These are phyloP conservation scores for Globisporangium solare DNA, from an alignment of 352 stramenopile genomes.

Conservation along the genomic window DNA sequence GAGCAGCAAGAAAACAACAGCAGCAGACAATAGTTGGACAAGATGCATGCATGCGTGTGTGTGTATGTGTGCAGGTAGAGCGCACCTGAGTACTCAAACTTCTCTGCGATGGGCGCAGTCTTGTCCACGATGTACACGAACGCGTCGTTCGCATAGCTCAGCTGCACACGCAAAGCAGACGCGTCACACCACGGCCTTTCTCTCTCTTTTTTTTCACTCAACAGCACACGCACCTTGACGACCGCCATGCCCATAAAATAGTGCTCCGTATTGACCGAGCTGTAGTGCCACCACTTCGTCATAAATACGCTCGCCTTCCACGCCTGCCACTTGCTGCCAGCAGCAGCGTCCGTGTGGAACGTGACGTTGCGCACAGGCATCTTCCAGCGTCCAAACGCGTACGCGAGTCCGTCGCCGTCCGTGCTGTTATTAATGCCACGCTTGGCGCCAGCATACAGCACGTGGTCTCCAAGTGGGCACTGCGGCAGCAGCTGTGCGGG, in stretches of 20 bases:
- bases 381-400: conserved; percentile 34
- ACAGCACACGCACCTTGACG: conserved; percentile 18
- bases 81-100: conserved; percentile 32
- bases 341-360: conserved; percentile 26
- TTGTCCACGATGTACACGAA: conserved; percentile 52
- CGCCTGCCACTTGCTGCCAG: background rate
- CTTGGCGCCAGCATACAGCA: conserved; percentile 6
- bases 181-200: background rate
- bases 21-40: background rate
- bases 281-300: conserved; percentile 47
- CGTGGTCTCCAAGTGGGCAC: conserved; percentile 16
- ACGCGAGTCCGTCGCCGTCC: background rate
- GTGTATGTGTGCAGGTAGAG: too few relatives aligned
- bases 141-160: conserved; percentile 36
- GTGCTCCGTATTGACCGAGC: conserved; percentile 26
- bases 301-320: conserved; percentile 13
- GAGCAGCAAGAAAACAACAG: background rate
- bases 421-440: too few relatives aligned
- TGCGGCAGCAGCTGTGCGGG: conserved; percentile 11
- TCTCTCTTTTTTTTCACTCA: background rate
- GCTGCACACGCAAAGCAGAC: conserved; percentile 6
- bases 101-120: conserved; percentile 17
- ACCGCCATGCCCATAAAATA: conserved; percentile 39
- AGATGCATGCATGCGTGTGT: too few relatives aligned
- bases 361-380: conserved; percentile 14